Base-by-base conservation (phyloP, 2,329 filamentous ascomycete species). In the Aureobasidium vineae region DNA sequence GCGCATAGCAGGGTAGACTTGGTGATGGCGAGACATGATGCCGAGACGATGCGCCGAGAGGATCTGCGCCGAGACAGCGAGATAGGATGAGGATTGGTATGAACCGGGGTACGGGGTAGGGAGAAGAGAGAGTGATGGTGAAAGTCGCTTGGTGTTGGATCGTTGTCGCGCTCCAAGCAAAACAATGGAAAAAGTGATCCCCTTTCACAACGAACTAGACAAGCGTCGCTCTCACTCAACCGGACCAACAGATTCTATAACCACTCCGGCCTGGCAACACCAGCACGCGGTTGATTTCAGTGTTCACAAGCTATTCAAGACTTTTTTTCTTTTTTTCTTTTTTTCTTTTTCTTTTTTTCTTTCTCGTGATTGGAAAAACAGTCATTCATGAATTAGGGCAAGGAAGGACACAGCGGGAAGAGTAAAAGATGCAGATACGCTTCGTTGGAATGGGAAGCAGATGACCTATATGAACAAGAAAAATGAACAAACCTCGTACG, bases 381-480 rank as follows among this genome's bases (percentile, higher is more conserved):
- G 16, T 5, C 16, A 8, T 33, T 2, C 11, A 33, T 52, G 49
- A 2, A 28, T 2, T 6, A n/a, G 11, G 23, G 54, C 2, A 33
- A 21, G 15, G 40, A 15, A n/a, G 13, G 5, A 31, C 15, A 43
- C 21, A 43, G 23, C 3, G 19, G 7, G 38, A 23, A 15, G 23
- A 21, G 13, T 2, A 28, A n/a, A 16, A 16, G 6, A 57, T 41
- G 36, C 53, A 57, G 23, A 38, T 11, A 40, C 15, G 21, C 4
- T 59, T 31, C 31, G 33, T 59, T 45, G 16, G 8, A 26, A 33
- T 19, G 38, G 15, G 21, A 33, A 38, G 40, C 54, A 43, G 26
- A n/a, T 5, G 26, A 23, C 15, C 54, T 59, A 59, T 57, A 57
- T 45, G 54, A 59, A 59, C 40, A 59, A 36, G 54, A 21, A 19